Conservation (phyloP, 2,329 filamentous ascomycete genomes). For the Fusarium verrucosum region DNA sequence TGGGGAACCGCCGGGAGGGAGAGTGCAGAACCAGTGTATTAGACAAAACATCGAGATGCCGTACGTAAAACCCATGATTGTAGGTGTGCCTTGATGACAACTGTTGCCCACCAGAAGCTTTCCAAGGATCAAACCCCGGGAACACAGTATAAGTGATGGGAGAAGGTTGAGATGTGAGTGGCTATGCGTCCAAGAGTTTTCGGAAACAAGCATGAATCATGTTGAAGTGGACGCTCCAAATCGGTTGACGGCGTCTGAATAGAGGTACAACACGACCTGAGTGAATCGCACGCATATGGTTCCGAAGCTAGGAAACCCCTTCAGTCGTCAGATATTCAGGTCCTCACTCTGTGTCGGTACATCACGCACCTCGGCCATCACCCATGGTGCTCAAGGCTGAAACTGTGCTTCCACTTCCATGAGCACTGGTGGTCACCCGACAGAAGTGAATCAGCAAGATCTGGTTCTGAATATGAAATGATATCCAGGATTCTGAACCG, state of each 20-base stretch:
- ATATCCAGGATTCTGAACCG: not conserved
- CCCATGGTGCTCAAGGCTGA: conserved; percentile 14
- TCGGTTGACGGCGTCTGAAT: conserved; percentile 3
- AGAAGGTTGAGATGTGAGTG: conserved; percentile 3
- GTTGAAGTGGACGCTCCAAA: not conserved
- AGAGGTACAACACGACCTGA: not conserved
- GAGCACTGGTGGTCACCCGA: not conserved
- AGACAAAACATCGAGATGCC: not conserved
- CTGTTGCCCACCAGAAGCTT: not conserved
- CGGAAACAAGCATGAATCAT: conserved; percentile 26
- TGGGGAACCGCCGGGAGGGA: not conserved
- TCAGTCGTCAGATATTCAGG: not conserved
- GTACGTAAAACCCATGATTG: not conserved
- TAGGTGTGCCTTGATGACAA: not conserved
- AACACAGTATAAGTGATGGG: not conserved
- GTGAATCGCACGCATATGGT: not conserved
- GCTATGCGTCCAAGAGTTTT: not conserved
- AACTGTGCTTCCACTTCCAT: conserved; percentile 8
- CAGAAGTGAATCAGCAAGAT: not conserved
- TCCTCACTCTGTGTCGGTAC: not conserved
- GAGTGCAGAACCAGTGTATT: not conserved
- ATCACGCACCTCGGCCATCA: not conserved
- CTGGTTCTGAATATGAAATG: not conserved
- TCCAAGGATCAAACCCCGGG: not conserved
- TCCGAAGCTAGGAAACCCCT: not conserved